Conservation (phyloP, 768 basidiomycete species). For the Scleroderma citrinum region DNA sequence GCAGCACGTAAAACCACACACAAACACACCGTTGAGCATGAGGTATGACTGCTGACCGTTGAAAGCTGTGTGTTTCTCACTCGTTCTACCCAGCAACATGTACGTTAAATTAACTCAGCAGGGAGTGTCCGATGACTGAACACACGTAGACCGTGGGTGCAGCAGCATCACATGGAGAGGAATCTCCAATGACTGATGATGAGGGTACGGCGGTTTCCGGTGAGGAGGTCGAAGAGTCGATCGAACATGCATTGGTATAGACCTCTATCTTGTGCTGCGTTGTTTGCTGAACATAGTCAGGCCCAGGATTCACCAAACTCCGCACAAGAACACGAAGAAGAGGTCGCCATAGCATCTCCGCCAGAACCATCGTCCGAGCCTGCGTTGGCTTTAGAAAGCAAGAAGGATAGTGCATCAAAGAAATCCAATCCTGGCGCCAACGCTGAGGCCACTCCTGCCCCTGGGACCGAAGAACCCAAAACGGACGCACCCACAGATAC, state of each 20-base stretch:
- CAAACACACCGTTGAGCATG: slow-evolving; percentile 14
- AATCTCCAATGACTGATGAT: slow-evolving; percentile 20
- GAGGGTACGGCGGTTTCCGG: slow-evolving; percentile 25
- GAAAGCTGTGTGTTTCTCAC: slow-evolving; percentile 9
- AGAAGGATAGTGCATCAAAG: background rate
- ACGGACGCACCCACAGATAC: slow-evolving; percentile 1
- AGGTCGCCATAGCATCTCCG: slow-evolving; percentile 5
- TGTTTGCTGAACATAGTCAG: slow-evolving; percentile 13
- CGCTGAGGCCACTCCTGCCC: slow-evolving; percentile 1
- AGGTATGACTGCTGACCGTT: slow-evolving; percentile 15
- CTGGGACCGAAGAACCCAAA: slow-evolving; percentile 1
- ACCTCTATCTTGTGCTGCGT: background rate
- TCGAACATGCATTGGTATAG: slow-evolving; percentile 21
- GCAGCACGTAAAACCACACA: slow-evolving; percentile 21
- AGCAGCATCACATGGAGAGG: slow-evolving; percentile 15
- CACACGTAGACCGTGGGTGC: slow-evolving; percentile 3
- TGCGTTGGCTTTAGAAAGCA: background rate
- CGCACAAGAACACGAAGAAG: slow-evolving; percentile 24
- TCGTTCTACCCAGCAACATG: slow-evolving; percentile 13
- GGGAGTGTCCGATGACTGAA: background rate
- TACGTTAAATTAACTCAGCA: slow-evolving; percentile 6
- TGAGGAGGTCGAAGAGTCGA: slow-evolving; percentile 28
- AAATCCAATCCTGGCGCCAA: background rate
- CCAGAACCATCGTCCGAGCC: slow-evolving; percentile 1
- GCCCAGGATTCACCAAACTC: slow-evolving; percentile 27